Conservation (phyloP, 1,284 basidiomycete species). For the Paramarasmius palmivorus region DNA sequence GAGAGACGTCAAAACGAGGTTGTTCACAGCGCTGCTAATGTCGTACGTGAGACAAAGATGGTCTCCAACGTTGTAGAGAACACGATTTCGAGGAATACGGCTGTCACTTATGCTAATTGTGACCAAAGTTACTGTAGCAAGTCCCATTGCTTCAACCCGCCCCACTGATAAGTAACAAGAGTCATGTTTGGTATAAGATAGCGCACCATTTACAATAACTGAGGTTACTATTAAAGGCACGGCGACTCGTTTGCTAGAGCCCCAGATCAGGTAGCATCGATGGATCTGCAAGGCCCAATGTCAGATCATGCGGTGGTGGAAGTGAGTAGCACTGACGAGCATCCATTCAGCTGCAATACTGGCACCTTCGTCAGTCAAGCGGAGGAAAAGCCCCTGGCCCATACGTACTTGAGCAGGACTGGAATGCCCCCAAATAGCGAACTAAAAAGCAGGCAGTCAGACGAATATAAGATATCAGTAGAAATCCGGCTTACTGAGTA, state of each 20-base stretch:
- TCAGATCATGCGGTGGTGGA: not conserved
- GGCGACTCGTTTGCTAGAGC: not conserved
- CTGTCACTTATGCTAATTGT: not conserved
- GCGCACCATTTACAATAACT: not conserved
- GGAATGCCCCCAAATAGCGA: not conserved
- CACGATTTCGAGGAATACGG: not conserved
- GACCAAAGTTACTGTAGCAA: not conserved
- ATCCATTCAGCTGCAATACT: not conserved
- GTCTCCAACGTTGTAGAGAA: not conserved
- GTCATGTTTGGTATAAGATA: not conserved
- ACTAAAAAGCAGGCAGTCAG: not conserved
- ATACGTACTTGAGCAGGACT: not conserved
- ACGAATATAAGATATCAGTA: not conserved
- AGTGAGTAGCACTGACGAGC: not conserved
- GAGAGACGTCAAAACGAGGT: not conserved
- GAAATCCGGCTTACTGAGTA: not conserved
- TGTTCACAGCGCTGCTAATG: not conserved
- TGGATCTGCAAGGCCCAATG: constrained; percentile 2
- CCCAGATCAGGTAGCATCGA: constrained; percentile 7
- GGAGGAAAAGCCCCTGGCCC: not conserved
- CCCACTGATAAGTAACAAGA: not conserved
- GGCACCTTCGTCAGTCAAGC: not conserved
- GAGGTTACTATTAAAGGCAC: not conserved
- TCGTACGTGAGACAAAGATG: not conserved
- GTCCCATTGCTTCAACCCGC: not conserved